Evolutionary conservation across 768 basidiomycete species (phyloP), one percentile per base, ranked within the genome.

Genomic region (Pholiota conissans): DNA sequence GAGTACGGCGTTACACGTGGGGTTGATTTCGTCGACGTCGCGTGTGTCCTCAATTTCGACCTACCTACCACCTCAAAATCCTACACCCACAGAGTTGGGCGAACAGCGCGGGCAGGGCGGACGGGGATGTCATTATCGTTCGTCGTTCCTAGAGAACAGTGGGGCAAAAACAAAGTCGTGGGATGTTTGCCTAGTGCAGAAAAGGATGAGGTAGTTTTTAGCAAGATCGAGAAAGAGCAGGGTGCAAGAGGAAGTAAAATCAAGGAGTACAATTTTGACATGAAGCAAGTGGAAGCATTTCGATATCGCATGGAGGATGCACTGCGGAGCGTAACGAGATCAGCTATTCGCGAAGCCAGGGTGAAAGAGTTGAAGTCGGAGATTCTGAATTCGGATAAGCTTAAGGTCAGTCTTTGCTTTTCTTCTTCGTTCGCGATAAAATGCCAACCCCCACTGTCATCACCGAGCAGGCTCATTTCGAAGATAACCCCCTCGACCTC

Each of bases 291-390:
- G 18, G 95, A 99, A 65, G 94, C 93, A 20, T 99, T 99, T 76
- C 78, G 95, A 67, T 99, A 99, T 74, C 83, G 97, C 48, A 98
- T 98, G 96, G 93, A 96, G 68, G 97, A 98, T 67, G 97, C 93
- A 1, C 69, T 98, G 65, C 80, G 93, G 61, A 84, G 88, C 46
- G 95, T 97, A 9, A 98, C 97, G 55, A 82, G 87, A 63, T 87
- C 84, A 56, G 85, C 89, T 6, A 85, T 98, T 60, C 84, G 87
- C 62, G 96, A 99, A 72, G 97, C 97, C 1, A 78, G 95, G 64
- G 79, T 97, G 46, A 96, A 95, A 72, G 96, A 98, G 72, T 74
- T 98, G 64, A 95, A 96, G 72, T 75, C 86, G 28, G 97, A 99
- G 72, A 87, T 98, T 34, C 71, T 99, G 62, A 95, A 97, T 69